Evolutionary conservation across 805 yeast species (phyloP).

Genomic region (Starmerella vaccinii): DNA sequence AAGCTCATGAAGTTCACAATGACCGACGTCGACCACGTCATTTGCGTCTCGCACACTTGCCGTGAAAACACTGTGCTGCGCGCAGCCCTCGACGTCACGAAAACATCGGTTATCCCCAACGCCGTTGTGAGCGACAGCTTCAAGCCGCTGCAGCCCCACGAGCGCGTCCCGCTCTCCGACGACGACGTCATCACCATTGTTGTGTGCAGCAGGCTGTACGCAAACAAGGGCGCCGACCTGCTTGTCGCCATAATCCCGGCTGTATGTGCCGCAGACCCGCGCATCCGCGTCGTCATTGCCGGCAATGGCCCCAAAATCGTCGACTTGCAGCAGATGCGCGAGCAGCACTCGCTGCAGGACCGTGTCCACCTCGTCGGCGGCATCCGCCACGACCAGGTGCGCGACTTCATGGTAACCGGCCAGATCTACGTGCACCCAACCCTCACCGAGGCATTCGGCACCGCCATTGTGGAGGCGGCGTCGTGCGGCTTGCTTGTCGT

Average conservation of each 20-base stretch:
- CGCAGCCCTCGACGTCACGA: constrained; percentile 66
- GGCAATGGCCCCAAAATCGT: constrained; percentile 96
- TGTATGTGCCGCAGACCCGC: constrained; percentile 52
- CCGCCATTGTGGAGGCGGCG: constrained; percentile 94
- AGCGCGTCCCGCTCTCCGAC: constrained; percentile 25
- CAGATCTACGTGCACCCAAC: constrained; percentile 91
- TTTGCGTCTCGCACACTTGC: constrained; percentile 94
- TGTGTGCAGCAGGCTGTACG: constrained; percentile 80
- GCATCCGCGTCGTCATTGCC: constrained; percentile 74
- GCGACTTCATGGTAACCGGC: constrained; percentile 87
- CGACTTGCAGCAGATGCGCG: constrained; percentile 92
- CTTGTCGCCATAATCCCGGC: constrained; percentile 75
- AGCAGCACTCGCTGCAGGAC: constrained; percentile 71
- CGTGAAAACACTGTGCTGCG: constrained; percentile 90
- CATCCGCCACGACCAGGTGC: constrained; percentile 81
- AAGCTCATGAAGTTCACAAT: constrained; percentile 73
- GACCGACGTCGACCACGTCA: constrained; percentile 80
- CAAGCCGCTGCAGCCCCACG: constrained; percentile 29
- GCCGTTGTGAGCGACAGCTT: constrained; percentile 89
- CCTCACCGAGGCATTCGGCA: constrained; percentile 94
- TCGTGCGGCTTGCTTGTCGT: constrained; percentile 90
- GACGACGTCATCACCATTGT: constrained; percentile 56
- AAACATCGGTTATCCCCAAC: constrained; percentile 87
- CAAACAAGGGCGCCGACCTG: constrained; percentile 93
- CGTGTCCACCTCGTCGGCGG: constrained; percentile 78